phyloP scores from a whole-genome alignment of 2,329 filamentous ascomycete species.

The Plenodomus tracheiphilus region DNA sequence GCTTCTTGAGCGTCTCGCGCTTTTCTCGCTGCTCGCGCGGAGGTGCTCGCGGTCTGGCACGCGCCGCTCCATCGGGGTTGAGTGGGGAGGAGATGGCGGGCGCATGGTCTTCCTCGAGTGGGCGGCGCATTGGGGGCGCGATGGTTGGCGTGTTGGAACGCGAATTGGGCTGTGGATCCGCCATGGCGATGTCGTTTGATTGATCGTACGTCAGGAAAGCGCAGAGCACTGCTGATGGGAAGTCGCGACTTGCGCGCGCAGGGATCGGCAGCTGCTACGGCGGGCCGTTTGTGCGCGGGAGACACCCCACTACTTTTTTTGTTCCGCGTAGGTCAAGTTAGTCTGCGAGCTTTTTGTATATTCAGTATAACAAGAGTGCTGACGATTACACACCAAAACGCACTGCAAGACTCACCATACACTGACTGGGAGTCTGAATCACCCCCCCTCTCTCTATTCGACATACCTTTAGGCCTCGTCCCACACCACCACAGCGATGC shows the following conservation, averaged over 20 bases:
- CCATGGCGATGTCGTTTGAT: slow-evolving; percentile 30
- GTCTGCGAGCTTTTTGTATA: slow-evolving; percentile 10
- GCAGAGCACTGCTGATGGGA: not conserved
- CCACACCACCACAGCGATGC: slow-evolving; percentile 59
- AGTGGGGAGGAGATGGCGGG: slow-evolving; percentile 74
- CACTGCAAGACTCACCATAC: too few relatives aligned
- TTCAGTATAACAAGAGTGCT: not conserved
- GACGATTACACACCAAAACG: too few relatives aligned
- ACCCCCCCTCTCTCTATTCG: not conserved
- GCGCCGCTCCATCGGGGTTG: slow-evolving; percentile 58
- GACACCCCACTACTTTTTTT: slow-evolving; percentile 20
- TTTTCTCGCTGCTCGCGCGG: slow-evolving; percentile 53
- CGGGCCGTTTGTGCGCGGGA: slow-evolving; percentile 13
- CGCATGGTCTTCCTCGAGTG: slow-evolving; percentile 69
- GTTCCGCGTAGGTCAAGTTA: slow-evolving; percentile 4
- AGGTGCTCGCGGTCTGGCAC: slow-evolving; percentile 48
- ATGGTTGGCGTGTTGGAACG: slow-evolving; percentile 43
- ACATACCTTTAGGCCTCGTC: too few relatives aligned
- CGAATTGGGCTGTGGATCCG: slow-evolving; percentile 38
- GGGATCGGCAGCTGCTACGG: slow-evolving; percentile 8
- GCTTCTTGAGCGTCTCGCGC: slow-evolving; percentile 58
- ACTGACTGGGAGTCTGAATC: too few relatives aligned
- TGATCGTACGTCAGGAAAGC: not conserved
- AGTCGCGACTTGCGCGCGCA: slow-evolving; percentile 7
- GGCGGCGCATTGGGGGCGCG: slow-evolving; percentile 62